These are phyloP conservation scores for Rheum nobile DNA, from an alignment of 148 eudicot genomes.

Conservation along the genomic window DNA sequence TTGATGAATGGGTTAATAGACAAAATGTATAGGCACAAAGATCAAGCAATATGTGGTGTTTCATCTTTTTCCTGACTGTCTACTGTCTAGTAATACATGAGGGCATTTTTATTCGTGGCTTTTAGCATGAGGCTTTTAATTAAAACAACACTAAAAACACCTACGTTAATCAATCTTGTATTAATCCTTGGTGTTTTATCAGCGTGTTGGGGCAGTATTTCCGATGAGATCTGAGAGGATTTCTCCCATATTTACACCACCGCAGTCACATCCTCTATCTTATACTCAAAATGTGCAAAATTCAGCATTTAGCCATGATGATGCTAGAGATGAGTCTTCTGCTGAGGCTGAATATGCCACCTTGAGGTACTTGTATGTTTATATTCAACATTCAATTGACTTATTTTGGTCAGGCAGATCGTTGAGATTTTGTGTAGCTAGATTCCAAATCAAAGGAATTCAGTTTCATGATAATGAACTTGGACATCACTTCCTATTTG, in stretches of 20 bases:
- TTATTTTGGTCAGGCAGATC: background rate
- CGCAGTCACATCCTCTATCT: constrained; percentile 81
- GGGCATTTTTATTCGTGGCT: too few species aligned
- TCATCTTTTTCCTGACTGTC: background rate
- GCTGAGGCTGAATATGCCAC: constrained; percentile 76
- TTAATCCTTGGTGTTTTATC: constrained; percentile 9
- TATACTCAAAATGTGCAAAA: constrained; percentile 61
- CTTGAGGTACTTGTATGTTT: constrained; percentile 41
- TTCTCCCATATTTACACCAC: constrained; percentile 91
- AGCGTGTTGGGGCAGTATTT: constrained; percentile 92
- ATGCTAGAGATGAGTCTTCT: constrained; percentile 52
- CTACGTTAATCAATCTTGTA: background rate
- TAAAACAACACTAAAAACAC: too few species aligned
- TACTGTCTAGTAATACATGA: background rate
- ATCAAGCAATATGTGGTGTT: background rate
- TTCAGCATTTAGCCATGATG: constrained; percentile 39
- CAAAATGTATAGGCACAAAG: background rate
- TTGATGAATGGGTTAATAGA: background rate
- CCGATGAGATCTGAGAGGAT: constrained; percentile 69
- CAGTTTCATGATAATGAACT: background rate
- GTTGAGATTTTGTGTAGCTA: background rate
- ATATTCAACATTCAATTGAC: background rate
- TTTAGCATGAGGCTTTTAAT: too few species aligned
- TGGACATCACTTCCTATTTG: background rate
- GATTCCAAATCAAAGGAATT: background rate